Base-by-base conservation (phyloP, 768 basidiomycete genomes). In the Podaxis mareebaensis region DNA sequence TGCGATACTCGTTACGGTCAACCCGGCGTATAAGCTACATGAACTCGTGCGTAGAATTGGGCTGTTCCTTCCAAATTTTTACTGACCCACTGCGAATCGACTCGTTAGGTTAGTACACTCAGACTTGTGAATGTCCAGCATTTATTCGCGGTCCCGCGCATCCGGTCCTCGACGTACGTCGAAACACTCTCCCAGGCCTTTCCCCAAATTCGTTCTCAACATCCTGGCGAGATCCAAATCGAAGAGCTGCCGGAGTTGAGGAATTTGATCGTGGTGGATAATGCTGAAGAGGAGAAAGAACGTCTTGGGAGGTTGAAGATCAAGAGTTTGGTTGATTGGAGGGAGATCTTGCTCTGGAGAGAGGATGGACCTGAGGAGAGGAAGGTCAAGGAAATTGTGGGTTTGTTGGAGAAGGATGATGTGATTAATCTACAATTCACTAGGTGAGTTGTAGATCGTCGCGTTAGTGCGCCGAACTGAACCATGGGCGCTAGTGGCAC, bases 381-480 rank as follows among this genome's bases (percentile, higher is more conserved):
- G 39, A 59, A 77, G 20, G 81, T 88, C 54, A 75, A 76, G 57
- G 76, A 81, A n/a, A 74, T 82, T 2, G 68, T 70, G 40, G 63
- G 66, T 20, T 77, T 77, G 2, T 68, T 88, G 59, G 58, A 79
- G 6, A 82, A 84, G 46, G 85, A 91, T 61, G 92, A 94, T 30
- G 79, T 93, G 4, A 86, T 93, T 53, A 95, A 92, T 69, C 68
- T 95, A 62, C 92, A 95, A 69, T 95, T 93, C 69, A 94, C 92
- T 36, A 93, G 91, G 91, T 90, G 64, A 11, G 73, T 58, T 33
- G 30, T 30, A 30, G 11, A 38, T 64, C 26, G 26, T 40, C 10
- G 8, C 24, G 17, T 5, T 30, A 28, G 48, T 30, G n/a, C 51
- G 1, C 12, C 57, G 4, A n/a, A 15, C 13, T 33, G 49, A 22